A percentile compares a stretch with the other conserved stretches of the same genome.
These are phyloP conservation scores for Ogataea minuta DNA, from an alignment of 805 yeast species.

Conservation along the genomic window DNA sequence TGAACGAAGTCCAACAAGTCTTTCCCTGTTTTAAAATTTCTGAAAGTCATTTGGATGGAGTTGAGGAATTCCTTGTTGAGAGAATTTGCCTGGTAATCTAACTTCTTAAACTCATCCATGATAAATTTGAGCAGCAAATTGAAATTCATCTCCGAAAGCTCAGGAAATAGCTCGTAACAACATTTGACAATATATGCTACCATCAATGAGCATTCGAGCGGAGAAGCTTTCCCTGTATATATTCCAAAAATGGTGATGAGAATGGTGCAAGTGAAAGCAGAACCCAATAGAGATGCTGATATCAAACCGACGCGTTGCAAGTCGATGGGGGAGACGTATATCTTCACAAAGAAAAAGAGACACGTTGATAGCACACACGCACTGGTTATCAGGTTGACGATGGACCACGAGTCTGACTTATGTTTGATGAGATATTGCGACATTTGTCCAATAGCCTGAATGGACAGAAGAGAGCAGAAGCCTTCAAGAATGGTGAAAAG, in stretches of 20 bases:
- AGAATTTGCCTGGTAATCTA: slow-evolving; percentile 33
- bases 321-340: slow-evolving; percentile 75
- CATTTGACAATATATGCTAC: slow-evolving; percentile 92
- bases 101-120: slow-evolving; percentile 35
- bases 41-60: slow-evolving; percentile 32
- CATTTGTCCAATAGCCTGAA: slow-evolving; percentile 88
- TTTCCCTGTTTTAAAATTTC: slow-evolving; percentile 22
- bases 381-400: slow-evolving; percentile 66
- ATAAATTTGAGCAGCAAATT: slow-evolving; percentile 34
- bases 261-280: slow-evolving; percentile 71
- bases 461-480: slow-evolving; percentile 84
- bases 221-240: slow-evolving; percentile 77
- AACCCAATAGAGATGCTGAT: slow-evolving; percentile 83
- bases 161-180: slow-evolving; percentile 89
- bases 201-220: slow-evolving; percentile 82
- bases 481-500: slow-evolving; percentile 89
- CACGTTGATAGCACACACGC: slow-evolving; percentile 76
- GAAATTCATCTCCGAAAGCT: slow-evolving; percentile 54
- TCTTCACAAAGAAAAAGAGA: slow-evolving; percentile 74
- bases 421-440: slow-evolving; percentile 62
- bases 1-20: slow-evolving; percentile 19
- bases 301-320: slow-evolving; percentile 57
- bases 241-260: slow-evolving; percentile 83
- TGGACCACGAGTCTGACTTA: slow-evolving; percentile 76
- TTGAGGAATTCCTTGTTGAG: slow-evolving; percentile 33